Percentiles rank a stretch among this genome's conserved stretches.
Evolutionary conservation across 495 filamentous ascomycete species (phyloP).

Genomic region (Pyronema domesticum): DNA sequence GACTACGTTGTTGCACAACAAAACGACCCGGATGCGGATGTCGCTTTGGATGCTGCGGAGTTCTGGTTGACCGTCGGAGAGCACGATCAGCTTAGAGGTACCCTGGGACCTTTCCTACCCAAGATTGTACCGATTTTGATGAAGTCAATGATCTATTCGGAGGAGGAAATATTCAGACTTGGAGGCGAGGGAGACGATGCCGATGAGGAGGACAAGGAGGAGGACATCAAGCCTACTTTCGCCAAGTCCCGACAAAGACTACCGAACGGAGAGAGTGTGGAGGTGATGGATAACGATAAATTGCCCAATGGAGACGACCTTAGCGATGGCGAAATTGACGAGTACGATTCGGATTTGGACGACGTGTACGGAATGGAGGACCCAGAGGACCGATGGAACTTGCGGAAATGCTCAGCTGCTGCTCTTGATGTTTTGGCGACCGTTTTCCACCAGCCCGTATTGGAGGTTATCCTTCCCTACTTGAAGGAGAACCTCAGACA

Average conservation of each 20-base stretch:
- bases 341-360: conserved; percentile 54
- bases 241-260: conserved; percentile 48
- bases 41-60: conserved; percentile 87
- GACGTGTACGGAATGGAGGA: conserved; percentile 37
- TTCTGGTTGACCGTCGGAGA: conserved; percentile 94
- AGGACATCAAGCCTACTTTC: conserved; percentile 89
- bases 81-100: conserved; percentile 54
- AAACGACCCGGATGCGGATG: conserved; percentile 63
- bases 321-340: conserved; percentile 79
- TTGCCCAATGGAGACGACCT: conserved; percentile 43
- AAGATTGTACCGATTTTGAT: conserved; percentile 83
- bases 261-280: conserved; percentile 30
- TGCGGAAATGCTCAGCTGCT: conserved; percentile 93
- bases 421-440: conserved; percentile 86
- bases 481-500: conserved; percentile 78
- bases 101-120: conserved; percentile 55
- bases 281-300: conserved; percentile 24
- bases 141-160: conserved; percentile 88
- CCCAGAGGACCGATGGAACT: conserved; percentile 85
- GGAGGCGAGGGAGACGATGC: conserved; percentile 77
- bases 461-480: conserved; percentile 80
- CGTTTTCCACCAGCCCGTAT: conserved; percentile 73
- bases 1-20: conserved; percentile 88
- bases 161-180: conserved; percentile 74
- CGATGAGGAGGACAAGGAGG: conserved; percentile 68